phyloP scores from a whole-genome alignment of 2,329 filamentous ascomycete species.

The Xylaria sp. region DNA sequence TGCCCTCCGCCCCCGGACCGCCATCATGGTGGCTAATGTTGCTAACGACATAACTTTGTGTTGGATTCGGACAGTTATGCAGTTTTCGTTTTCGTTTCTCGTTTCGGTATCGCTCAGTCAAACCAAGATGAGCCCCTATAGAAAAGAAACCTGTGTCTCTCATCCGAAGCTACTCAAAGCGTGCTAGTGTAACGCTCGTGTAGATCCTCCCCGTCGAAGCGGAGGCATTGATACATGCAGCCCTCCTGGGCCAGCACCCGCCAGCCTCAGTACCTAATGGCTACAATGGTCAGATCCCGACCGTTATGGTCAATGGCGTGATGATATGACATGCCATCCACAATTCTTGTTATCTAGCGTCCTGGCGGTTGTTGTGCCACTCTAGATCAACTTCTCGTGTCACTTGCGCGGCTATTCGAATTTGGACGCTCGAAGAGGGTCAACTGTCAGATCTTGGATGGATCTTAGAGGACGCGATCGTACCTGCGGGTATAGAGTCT shows the following conservation, averaged over 20 bases:
- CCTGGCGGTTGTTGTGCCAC: conserved; percentile 11
- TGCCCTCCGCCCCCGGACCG: too few relatives aligned
- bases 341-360: not conserved
- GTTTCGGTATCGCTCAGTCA: conserved; percentile 2
- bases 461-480: not conserved
- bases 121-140: not conserved
- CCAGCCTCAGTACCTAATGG: not conserved
- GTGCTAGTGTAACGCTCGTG: not conserved
- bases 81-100: too few relatives aligned
- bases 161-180: not conserved
- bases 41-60: conserved; percentile 8
- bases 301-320: conserved; percentile 5
- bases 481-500: not conserved
- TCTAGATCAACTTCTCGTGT: not conserved
- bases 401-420: not conserved
- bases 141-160: conserved; percentile 10
- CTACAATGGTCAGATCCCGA: conserved; percentile 2
- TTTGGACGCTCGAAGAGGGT: not conserved
- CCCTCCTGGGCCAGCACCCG: not conserved
- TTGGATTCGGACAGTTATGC: not conserved
- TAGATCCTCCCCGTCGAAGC: not conserved
- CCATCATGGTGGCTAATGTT: too few relatives aligned
- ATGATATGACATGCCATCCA: conserved; percentile 10
- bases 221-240: not conserved
- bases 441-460: not conserved